A percentile compares a stretch with the other conserved stretches of the same genome.
Conservation (phyloP, 2,329 filamentous ascomycete species). For the Aureobasidium sp. region DNA sequence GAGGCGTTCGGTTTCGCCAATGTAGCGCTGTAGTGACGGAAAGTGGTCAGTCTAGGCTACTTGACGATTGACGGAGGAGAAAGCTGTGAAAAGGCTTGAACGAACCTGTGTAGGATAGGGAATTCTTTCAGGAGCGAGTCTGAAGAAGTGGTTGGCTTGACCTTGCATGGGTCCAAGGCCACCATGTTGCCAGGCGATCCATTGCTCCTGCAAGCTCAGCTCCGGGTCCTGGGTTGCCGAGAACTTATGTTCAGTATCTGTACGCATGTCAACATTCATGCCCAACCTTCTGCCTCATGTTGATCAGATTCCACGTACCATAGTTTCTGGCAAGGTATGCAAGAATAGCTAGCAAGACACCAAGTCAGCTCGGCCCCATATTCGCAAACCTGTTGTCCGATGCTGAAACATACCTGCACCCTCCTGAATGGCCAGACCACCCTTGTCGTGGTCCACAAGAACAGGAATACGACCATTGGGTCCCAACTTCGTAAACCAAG, state of each 20-base stretch:
- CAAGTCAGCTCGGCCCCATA: not conserved
- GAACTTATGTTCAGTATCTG: conserved; percentile 39
- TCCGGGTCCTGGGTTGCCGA: conserved; percentile 43
- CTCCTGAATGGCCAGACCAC: conserved; percentile 47
- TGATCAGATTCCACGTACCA: conserved; percentile 19
- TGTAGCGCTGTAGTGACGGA: conserved; percentile 34
- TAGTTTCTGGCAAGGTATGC: conserved; percentile 40
- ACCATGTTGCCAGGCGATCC: conserved; percentile 50
- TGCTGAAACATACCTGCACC: conserved; percentile 28
- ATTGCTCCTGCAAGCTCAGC: conserved; percentile 47
- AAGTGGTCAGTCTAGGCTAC: conserved; percentile 1
- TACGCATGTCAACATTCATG: not conserved
- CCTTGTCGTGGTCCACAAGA: conserved; percentile 59
- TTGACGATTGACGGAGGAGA: not conserved
- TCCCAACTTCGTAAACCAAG: conserved; percentile 56
- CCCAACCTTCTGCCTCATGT: not conserved
- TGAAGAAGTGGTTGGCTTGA: conserved; percentile 31
- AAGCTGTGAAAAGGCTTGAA: not conserved
- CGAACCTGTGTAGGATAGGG: conserved; percentile 33
- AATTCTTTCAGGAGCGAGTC: conserved; percentile 38
- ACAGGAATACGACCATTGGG: conserved; percentile 62
- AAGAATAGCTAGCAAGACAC: conserved; percentile 33
- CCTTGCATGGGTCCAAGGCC: conserved; percentile 39
- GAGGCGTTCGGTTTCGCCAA: conserved; percentile 42
- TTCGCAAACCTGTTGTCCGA: not conserved